These are phyloP conservation scores for Mediolabrus comicus DNA, from an alignment of 108 stramenopile species.

Conservation along the genomic window DNA sequence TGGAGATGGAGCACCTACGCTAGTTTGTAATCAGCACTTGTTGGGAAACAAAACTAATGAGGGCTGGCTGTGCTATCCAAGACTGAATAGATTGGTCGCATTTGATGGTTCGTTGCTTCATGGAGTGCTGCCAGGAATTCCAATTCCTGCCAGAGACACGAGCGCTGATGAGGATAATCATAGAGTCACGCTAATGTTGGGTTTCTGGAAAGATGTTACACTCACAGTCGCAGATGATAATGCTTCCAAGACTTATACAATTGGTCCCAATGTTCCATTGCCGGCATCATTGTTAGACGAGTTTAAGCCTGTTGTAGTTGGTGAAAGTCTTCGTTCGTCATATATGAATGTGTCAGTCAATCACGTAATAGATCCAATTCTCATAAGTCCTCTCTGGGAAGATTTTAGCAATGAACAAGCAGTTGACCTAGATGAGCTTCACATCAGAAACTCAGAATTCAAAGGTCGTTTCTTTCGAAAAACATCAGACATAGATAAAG, in stretches of 20 bases:
- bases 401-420: not conserved
- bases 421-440: not conserved
- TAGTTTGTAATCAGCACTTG: conserved; percentile 42
- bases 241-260: not conserved
- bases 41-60: not conserved
- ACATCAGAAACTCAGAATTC: not conserved
- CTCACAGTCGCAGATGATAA: not conserved
- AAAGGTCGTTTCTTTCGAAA: conserved; percentile 35
- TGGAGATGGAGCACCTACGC: conserved; percentile 35
- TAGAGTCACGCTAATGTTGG: conserved; percentile 61
- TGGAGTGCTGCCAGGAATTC: conserved; percentile 60
- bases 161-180: conserved; percentile 6
- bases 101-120: conserved; percentile 61
- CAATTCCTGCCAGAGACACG: conserved; percentile 9
- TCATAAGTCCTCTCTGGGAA: conserved; percentile 26
- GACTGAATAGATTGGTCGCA: conserved; percentile 43
- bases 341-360: not conserved
- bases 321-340: not conserved
- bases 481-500: conserved; percentile 25
- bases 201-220: conserved; percentile 47
- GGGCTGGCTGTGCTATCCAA: conserved; percentile 52
- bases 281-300: conserved; percentile 4
- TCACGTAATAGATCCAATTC: not conserved
- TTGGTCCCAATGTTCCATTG: conserved; percentile 32
- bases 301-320: not conserved